Evolutionary conservation across 2,329 filamentous ascomycete species (phyloP).

Genomic region (Hyphodiscus sp.): DNA sequence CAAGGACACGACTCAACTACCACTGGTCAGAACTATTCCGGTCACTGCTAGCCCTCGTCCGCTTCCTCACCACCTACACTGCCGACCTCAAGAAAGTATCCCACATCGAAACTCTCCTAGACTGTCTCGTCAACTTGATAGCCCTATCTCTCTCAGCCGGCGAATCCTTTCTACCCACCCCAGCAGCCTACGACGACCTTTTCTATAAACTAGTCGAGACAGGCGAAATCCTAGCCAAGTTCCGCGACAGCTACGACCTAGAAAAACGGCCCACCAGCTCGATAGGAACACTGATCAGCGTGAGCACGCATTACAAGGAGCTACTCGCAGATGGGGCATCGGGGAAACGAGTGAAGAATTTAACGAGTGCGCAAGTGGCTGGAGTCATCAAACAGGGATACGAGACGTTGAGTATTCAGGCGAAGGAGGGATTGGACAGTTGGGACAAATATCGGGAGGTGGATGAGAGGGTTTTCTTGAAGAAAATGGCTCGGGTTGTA

Average conservation of each 20-base stretch:
- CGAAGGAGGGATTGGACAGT: constrained; percentile 76
- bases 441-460: constrained; percentile 86
- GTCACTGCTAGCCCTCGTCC: constrained; percentile 76
- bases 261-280: constrained; percentile 56
- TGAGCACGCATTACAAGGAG: constrained; percentile 80
- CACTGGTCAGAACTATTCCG: constrained; percentile 97
- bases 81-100: constrained; percentile 64
- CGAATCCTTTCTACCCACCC: constrained; percentile 83
- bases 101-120: constrained; percentile 67
- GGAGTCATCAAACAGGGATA: constrained; percentile 95
- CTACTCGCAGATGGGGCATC: constrained; percentile 59
- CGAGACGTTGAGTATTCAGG: constrained; percentile 86
- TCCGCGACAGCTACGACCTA: constrained; percentile 69
- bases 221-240: constrained; percentile 73
- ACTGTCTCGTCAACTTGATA: constrained; percentile 73
- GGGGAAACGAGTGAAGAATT: constrained; percentile 50
- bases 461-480: constrained; percentile 76
- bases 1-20: constrained; percentile 73
- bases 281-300: constrained; percentile 77
- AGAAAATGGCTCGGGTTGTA: constrained; percentile 75
- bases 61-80: constrained; percentile 84
- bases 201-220: constrained; percentile 98
- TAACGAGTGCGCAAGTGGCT: constrained; percentile 79
- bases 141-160: constrained; percentile 79
- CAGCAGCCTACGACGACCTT: constrained; percentile 85